A percentile compares a stretch with the other conserved stretches of the same genome.
These are phyloP conservation scores for Paramecium sexaurelia DNA, from an alignment of 73 alveolate genomes.

Conservation along the genomic window DNA sequence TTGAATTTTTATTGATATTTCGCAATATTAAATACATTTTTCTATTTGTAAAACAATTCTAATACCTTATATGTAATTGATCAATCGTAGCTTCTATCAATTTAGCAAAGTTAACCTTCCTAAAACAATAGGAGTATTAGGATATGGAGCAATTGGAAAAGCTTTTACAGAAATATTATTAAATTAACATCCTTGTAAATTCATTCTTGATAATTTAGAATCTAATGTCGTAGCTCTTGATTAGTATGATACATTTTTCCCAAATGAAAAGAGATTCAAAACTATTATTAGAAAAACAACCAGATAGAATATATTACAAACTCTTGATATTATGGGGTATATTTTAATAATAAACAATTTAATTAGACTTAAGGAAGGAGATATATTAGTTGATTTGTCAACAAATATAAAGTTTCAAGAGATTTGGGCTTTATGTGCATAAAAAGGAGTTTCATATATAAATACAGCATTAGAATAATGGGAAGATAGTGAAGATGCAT, in stretches of 20 bases:
- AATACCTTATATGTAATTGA: background rate
- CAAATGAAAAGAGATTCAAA: background rate
- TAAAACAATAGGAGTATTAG: constrained; percentile 1
- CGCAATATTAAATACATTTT: background rate
- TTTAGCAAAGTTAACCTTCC: background rate
- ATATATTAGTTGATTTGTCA: constrained; percentile 2
- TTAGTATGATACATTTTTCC: background rate
- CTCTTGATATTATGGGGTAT: background rate
- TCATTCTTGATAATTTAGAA: background rate
- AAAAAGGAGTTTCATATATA: background rate
- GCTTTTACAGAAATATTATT: background rate
- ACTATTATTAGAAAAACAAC: background rate
- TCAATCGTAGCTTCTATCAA: background rate
- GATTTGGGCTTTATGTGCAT: background rate
- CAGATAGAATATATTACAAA: background rate
- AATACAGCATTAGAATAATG: constrained; percentile 31
- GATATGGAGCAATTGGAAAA: constrained; percentile 48
- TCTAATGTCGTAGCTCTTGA: constrained; percentile 40
- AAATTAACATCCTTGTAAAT: background rate
- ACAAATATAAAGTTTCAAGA: background rate
- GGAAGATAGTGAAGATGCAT: constrained; percentile 48
- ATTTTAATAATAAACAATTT: background rate
- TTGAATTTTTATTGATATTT: background rate
- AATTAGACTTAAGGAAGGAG: constrained; percentile 12
- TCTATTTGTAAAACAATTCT: background rate